These are phyloP conservation scores for Arbutus unedo DNA, from an alignment of 148 eudicot genomes.

Conservation along the genomic window DNA sequence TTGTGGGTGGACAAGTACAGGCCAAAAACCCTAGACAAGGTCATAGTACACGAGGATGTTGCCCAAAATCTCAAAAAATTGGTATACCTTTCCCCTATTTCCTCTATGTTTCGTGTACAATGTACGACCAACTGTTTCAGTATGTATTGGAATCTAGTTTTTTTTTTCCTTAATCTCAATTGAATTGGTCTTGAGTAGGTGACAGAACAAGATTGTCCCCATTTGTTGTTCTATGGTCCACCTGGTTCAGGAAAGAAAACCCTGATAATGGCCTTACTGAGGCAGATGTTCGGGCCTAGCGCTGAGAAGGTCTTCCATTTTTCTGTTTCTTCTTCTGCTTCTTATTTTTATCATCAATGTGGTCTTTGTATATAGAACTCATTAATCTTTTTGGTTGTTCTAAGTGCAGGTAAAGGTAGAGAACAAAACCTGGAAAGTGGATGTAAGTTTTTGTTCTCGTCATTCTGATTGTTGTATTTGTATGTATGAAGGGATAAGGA, in stretches of 20 bases:
- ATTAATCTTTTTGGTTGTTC: conserved; percentile 10
- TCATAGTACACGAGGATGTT: conserved; percentile 66
- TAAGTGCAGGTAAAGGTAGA: conserved; percentile 76
- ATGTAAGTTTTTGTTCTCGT: conserved; percentile 48
- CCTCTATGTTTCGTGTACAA: not conserved
- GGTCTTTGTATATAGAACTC: not conserved
- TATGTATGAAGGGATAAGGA: not conserved
- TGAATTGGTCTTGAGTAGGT: conserved; percentile 39
- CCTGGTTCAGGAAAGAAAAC: conserved; percentile 94
- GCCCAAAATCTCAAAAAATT: conserved; percentile 87
- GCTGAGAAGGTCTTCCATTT: conserved; percentile 67
- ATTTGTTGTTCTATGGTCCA: conserved; percentile 89
- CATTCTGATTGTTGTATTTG: not conserved
- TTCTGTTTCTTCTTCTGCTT: not conserved
- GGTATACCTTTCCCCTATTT: conserved; percentile 30
- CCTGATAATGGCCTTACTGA: conserved; percentile 87
- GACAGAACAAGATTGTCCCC: conserved; percentile 94
- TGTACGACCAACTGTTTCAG: not conserved
- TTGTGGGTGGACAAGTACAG: conserved; percentile 98
- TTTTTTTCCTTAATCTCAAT: not conserved
- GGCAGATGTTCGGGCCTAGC: conserved; percentile 86
- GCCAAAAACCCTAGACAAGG: conserved; percentile 94
- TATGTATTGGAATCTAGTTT: not conserved
- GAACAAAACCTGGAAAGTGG: conserved; percentile 86
- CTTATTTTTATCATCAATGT: not conserved